Evolutionary conservation across 305 asterid species (phyloP).

Genomic region (Petunia hybrid): DNA sequence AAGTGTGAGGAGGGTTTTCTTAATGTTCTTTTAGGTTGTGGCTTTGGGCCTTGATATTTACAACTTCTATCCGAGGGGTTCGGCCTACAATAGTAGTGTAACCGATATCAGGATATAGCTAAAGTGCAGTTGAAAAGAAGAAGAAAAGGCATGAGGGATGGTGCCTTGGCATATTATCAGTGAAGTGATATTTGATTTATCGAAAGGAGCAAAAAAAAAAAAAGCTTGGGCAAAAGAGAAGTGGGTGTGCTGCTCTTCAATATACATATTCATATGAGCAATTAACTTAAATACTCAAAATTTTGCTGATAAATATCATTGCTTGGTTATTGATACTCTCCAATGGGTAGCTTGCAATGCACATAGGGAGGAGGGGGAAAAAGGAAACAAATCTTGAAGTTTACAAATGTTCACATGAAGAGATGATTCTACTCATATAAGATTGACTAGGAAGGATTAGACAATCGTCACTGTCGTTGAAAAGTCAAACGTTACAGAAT

Average conservation of each 20-base stretch:
- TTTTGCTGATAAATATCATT: neutral
- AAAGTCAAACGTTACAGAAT: neutral
- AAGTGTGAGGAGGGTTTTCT: neutral
- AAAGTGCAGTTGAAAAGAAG: conserved; percentile 9
- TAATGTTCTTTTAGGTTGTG: neutral
- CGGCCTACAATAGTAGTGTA: neutral
- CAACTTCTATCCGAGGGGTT: conserved; percentile 1
- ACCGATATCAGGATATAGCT: neutral
- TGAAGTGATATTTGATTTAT: neutral
- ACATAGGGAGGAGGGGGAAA: neutral
- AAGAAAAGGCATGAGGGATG: neutral
- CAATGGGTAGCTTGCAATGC: neutral
- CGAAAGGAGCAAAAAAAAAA: neutral
- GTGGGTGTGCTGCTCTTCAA: neutral
- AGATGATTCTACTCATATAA: neutral
- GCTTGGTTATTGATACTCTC: neutral
- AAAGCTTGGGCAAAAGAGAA: neutral
- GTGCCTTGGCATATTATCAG: neutral
- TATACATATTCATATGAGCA: neutral
- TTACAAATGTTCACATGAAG: neutral
- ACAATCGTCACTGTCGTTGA: neutral
- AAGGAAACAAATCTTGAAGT: neutral
- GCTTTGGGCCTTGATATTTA: neutral
- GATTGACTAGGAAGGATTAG: neutral
- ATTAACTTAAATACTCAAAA: conserved; percentile 12